Evolutionary conservation across 805 yeast species (phyloP).

Genomic region (Suhomyces xylopsoci): DNA sequence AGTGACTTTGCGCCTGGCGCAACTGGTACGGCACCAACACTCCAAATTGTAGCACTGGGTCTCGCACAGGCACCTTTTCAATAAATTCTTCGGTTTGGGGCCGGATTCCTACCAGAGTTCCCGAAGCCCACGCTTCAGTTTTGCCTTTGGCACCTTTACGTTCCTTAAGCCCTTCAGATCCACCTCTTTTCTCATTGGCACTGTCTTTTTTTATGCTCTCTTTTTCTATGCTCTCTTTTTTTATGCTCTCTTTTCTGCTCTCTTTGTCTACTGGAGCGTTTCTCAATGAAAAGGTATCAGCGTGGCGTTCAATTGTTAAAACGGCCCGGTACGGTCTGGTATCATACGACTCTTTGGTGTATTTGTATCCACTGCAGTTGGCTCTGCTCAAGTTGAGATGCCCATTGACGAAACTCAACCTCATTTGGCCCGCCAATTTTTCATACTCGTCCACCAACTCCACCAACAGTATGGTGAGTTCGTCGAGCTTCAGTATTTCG

Average conservation of each 20-base stretch:
- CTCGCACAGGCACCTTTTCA: background rate
- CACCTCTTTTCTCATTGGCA: background rate
- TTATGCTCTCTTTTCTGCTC: constrained; percentile 1
- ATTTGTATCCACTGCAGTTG: constrained; percentile 34
- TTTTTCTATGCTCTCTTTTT: background rate
- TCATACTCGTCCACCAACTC: constrained; percentile 35
- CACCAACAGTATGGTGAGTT: constrained; percentile 17
- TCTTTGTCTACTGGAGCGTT: background rate
- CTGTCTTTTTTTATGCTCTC: constrained; percentile 1
- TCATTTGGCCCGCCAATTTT: constrained; percentile 15
- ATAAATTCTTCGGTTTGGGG: background rate
- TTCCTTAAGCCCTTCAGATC: background rate
- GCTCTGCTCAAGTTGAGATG: constrained; percentile 45
- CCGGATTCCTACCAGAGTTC: background rate
- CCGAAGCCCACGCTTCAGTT: background rate
- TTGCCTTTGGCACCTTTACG: background rate
- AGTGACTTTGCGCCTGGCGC: constrained; percentile 16
- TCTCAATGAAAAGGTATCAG: background rate
- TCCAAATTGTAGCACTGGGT: constrained; percentile 25
- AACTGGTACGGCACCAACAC: constrained; percentile 21
- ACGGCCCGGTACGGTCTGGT: constrained; percentile 27
- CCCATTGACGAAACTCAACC: constrained; percentile 29
- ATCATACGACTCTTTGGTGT: constrained; percentile 44
- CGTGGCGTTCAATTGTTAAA: constrained; percentile 14
- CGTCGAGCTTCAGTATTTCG: constrained; percentile 4